phyloP scores from a whole-genome alignment of 441 rosid genomes.

The Euphorbia celastroides region DNA sequence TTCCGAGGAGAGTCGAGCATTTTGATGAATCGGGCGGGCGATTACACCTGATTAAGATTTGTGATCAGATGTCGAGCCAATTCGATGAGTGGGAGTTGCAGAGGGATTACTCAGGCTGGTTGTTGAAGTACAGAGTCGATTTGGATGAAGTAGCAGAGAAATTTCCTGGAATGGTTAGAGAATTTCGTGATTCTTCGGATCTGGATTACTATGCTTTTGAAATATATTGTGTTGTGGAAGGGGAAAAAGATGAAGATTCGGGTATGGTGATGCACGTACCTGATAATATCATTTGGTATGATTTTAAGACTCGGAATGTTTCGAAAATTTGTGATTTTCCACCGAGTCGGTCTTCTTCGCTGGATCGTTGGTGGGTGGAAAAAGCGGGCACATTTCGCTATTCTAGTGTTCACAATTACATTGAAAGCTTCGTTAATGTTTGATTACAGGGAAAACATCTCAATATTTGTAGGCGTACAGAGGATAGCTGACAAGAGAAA shows the following conservation, averaged over 20 bases:
- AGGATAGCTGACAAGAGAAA: too few relatives aligned
- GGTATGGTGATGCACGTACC: slow-evolving; percentile 33
- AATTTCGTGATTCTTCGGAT: slow-evolving; percentile 14
- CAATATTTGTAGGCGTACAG: too few relatives aligned
- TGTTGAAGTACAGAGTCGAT: slow-evolving; percentile 37
- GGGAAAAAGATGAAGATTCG: slow-evolving; percentile 26
- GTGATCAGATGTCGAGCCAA: slow-evolving; percentile 14
- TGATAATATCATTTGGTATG: slow-evolving; percentile 21
- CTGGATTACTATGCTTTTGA: slow-evolving; percentile 19
- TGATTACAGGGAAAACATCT: too few relatives aligned
- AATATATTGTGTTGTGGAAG: slow-evolving; percentile 18
- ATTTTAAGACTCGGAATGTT: slow-evolving; percentile 28
- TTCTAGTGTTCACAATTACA: slow-evolving; percentile 15
- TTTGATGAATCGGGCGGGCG: slow-evolving; percentile 33
- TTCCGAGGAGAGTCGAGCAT: slow-evolving; percentile 12
- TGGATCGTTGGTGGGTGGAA: not conserved
- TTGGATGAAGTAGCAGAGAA: slow-evolving; percentile 22
- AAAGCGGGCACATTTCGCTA: not conserved
- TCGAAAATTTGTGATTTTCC: slow-evolving; percentile 26
- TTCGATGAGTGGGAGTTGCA: slow-evolving; percentile 41
- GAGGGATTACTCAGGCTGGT: slow-evolving; percentile 35
- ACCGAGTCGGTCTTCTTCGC: too few relatives aligned
- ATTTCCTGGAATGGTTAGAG: slow-evolving; percentile 36
- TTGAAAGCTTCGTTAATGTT: slow-evolving; percentile 23
- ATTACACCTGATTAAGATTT: slow-evolving; percentile 31